Base-by-base conservation (phyloP, 2,329 filamentous ascomycete species). In the Fonsecaea multimorphosa region DNA sequence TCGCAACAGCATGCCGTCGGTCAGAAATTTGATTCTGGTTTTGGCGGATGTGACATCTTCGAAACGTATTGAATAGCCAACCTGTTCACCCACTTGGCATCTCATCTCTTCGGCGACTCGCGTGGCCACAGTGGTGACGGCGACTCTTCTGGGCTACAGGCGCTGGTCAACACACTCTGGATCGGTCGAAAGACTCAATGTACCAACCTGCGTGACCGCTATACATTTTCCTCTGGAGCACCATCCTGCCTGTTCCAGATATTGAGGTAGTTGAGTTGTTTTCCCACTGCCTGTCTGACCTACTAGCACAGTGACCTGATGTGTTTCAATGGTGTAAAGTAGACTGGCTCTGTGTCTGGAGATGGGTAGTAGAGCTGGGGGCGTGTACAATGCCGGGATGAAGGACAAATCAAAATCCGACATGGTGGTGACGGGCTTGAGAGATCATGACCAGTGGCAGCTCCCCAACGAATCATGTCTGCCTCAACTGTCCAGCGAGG, bases 231-330 rank as follows among this genome's bases (percentile, higher is more conserved):
- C 92, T 75, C 93, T 86, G 31, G 85, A 83, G 75, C 92, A 94
- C 93, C 94, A 98, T 78, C 94, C 94, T 73, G 90, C 91, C 72
- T 91, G 84, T 64, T 96, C 89, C 12, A 98, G 85, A 73, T 91
- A 98, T 72, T 97, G 94, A 0, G 95, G 95, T 51, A 98, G 89
- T 76, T 98, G 95, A 0, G 95, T 98, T 1, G 93, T 97, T 79
- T 98, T 98, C 49, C 94, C 93, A 27, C 91, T 96, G 3, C 95
- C 95, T 1, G 95, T 98, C 75, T 97, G 93, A 8, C 94, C 95
- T 61, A 98, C 88, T 12, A 98, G 87, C 58, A 98, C 92, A 0
- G 91, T 94, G 64, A 98, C 89, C 0, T 91, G 89, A 69, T 87
- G 87, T 7, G 87, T 93, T 76, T 98, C 94, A 65, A 97, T 86